Evolutionary conservation across 768 basidiomycete genomes (phyloP), one percentile per base, ranked within the genome.

Genomic region (Phallus indusiatus): DNA sequence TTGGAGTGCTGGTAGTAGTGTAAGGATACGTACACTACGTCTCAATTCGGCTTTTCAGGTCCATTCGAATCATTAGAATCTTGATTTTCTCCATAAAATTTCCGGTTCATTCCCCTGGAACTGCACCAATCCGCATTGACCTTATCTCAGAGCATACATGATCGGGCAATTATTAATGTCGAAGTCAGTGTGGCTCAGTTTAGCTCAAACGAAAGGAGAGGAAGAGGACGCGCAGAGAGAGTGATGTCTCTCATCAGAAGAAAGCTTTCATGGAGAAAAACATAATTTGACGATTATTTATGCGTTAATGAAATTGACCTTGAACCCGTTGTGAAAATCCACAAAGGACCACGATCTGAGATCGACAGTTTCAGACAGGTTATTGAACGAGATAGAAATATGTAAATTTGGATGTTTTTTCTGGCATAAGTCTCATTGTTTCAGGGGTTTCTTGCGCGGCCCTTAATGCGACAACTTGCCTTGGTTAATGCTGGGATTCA

Each of bases 291-390:
- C 91, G 93, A 16, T 79, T 90, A 62, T 75, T 89, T 61, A 95
- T 12, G 78, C 90, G 1, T 83, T 85, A 20, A 85, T 98, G 62
- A 90, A 91, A 73, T 85, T 90, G 33, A 98, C 96, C 0, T 98
- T 68, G 95, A 98, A 68, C 93, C 94, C 47, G 92, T 95, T 57
- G 82, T 99, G 21, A 89, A 93, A 69, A 88, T 88, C 8, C 80
- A 79, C 61, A 80, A 98, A 50, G 97, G 96, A 73, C 95, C 95
- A 20, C 85, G 96, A 53, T 90, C 90, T 35, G 86, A 94, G 69
- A 96, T 99, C 69, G 91, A 95, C 72, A 85, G 98, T 61, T 90
- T 85, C 71, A 78, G 98, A 7, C 93, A 95, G 70, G 85, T 99
- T 28, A 74, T 96, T 37, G 90, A 96, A 64, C 89, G 94, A 68